Base-by-base conservation (phyloP, 2,329 filamentous ascomycete genomes). In the Didymella arachidicola region DNA sequence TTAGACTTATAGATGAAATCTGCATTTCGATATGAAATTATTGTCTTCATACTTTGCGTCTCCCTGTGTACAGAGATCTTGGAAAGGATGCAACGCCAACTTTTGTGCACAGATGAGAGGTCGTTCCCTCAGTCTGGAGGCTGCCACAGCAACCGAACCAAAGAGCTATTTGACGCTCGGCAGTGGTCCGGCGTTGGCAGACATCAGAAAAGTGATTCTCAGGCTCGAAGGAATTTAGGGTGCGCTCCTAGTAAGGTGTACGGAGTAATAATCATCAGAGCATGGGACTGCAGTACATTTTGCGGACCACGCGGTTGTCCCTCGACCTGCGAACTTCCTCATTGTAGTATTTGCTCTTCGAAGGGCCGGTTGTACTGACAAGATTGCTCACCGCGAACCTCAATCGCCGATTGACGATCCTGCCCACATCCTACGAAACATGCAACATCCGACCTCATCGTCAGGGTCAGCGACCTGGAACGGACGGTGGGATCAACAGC, bases 381-480 rank as follows among this genome's bases (percentile, higher is more conserved):
- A 29, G 26, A 16, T 14, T 16, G 14, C n/a, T 19, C 36, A 39
- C 32, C 32, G 4, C 14, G n/a, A 39, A 39, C n/a, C n/a, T 39
- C 36, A 39, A 39, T 8, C 19, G 36, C 36, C n/a, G 36, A 18
- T n/a, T n/a, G n/a, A n/a, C 16, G 18, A 39, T 19, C 18, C 18
- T 39, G 22, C 5, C 36, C 36, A 19, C n/a, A 39, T 39, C n/a
- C 30, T 22, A n/a, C 25, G 14, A 50, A 27, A 8, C 22, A 32
- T 46, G 53, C 46, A 50, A 45, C 46, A 36, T 45, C 26, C 25
- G 46, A 29, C 25, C 25, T 29, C 25, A 42, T 51, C 27, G 22
- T 16, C 27, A n/a, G 25, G 49, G 7, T 30, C 41, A 46, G 42
- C 26, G 25, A 22, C 29, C 54, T 56, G 32, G 46, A 50, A 14